Percentiles rank a stretch among this genome's conserved stretches.
Conservation (phyloP, 2,329 filamentous ascomycete genomes). For the Parascedosporium putredinis region DNA sequence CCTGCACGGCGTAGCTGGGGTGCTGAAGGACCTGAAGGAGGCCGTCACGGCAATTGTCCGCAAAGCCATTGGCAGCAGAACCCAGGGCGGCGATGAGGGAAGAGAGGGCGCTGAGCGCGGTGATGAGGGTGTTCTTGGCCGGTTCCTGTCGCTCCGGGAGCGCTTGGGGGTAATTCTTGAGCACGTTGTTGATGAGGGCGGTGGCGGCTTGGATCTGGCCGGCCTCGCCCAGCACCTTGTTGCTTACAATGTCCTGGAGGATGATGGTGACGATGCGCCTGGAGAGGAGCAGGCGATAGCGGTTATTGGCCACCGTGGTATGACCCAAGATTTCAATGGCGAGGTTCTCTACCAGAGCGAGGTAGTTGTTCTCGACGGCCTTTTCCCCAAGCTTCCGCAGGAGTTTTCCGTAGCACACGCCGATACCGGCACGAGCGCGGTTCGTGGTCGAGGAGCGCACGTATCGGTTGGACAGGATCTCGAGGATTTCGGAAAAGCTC, state of each 20-base stretch:
- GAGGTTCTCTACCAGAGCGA: constrained; percentile 69
- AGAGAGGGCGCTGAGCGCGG: constrained; percentile 66
- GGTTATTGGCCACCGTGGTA: constrained; percentile 65
- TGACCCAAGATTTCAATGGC: constrained; percentile 72
- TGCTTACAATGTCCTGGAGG: constrained; percentile 73
- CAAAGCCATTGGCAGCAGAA: constrained; percentile 68
- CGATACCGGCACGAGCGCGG: constrained; percentile 69
- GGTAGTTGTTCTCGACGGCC: constrained; percentile 73
- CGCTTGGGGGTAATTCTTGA: constrained; percentile 90
- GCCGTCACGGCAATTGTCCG: constrained; percentile 76
- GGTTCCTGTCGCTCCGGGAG: constrained; percentile 82
- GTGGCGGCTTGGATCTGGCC: constrained; percentile 77
- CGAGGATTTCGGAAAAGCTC: constrained; percentile 67
- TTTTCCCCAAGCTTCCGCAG: constrained; percentile 70
- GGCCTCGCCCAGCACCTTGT: constrained; percentile 75
- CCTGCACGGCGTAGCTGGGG: constrained; percentile 90
- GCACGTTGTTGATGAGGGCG: constrained; percentile 70
- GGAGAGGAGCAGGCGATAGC: constrained; percentile 77
- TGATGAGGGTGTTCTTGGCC: constrained; percentile 73
- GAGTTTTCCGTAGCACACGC: constrained; percentile 76
- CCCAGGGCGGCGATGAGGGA: constrained; percentile 72
- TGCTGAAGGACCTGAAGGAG: constrained; percentile 86
- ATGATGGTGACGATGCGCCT: constrained; percentile 76
- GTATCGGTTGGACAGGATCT: constrained; percentile 71
- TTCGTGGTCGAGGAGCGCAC: constrained; percentile 69